These are phyloP conservation scores for Puccinia horiana DNA, from an alignment of 1,284 basidiomycete genomes.

Conservation along the genomic window DNA sequence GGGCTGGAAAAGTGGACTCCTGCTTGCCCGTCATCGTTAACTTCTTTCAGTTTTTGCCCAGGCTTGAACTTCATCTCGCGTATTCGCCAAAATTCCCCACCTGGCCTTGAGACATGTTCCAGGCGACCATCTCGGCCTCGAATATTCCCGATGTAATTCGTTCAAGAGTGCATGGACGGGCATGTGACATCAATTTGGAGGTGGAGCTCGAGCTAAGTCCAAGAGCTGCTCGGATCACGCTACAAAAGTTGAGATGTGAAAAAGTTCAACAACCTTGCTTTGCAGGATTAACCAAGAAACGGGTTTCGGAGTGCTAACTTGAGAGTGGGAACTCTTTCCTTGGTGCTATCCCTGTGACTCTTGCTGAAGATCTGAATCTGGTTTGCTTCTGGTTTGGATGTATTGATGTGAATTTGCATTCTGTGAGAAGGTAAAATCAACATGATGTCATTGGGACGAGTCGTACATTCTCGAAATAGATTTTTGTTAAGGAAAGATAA, in stretches of 20 bases:
- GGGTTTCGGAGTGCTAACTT: conserved; percentile 60
- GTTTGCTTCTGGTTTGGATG: conserved; percentile 59
- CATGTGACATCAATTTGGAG: conserved; percentile 38
- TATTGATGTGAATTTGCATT: conserved; percentile 76
- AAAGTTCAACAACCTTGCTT: neutral
- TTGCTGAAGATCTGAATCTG: conserved; percentile 79
- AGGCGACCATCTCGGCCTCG: conserved; percentile 86
- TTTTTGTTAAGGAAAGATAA: conserved; percentile 38
- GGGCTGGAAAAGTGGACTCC: neutral
- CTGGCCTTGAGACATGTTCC: conserved; percentile 63
- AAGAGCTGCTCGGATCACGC: conserved; percentile 69
- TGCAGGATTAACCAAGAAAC: neutral
- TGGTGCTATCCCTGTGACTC: conserved; percentile 74
- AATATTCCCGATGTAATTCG: conserved; percentile 64
- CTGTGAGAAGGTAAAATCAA: conserved; percentile 53
- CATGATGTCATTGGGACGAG: neutral
- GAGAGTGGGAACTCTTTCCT: conserved; percentile 71
- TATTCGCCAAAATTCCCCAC: conserved; percentile 62
- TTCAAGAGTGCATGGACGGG: neutral
- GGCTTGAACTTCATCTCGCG: conserved; percentile 24
- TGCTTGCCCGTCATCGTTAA: neutral
- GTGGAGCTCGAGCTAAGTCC: conserved; percentile 58
- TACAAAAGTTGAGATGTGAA: conserved; percentile 53
- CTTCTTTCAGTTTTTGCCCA: neutral
- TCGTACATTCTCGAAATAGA: neutral